Conservation (phyloP, 192 early-diverging fungal genomes). For the Kappamyces sp. region DNA sequence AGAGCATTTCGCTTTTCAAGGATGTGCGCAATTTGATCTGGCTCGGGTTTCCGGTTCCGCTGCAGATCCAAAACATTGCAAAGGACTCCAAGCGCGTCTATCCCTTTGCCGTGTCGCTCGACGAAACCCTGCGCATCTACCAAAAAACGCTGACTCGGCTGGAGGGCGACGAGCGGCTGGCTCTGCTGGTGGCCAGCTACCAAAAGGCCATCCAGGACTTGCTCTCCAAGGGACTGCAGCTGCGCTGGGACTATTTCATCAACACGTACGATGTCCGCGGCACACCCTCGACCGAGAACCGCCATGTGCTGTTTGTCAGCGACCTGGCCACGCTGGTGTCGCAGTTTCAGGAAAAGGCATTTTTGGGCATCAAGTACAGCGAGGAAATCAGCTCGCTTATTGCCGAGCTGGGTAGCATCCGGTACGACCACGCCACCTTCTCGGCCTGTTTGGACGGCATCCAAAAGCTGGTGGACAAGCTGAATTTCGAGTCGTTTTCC, state of each 20-base stretch:
- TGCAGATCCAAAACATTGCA: conserved; percentile 80
- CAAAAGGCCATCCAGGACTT: conserved; percentile 86
- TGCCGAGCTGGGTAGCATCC: conserved; percentile 77
- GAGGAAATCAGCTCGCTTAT: conserved; percentile 75
- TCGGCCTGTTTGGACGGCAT: conserved; percentile 66
- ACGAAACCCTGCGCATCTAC: conserved; percentile 92
- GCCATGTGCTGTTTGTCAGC: conserved; percentile 87
- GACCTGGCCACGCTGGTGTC: conserved; percentile 87
- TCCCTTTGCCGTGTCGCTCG: conserved; percentile 94
- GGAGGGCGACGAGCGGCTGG: conserved; percentile 66
- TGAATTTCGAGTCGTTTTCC: conserved; percentile 91
- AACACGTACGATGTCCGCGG: conserved; percentile 44
- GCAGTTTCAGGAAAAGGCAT: conserved; percentile 94
- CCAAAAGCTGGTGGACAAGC: conserved; percentile 85
- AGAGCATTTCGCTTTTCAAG: conserved; percentile 96
- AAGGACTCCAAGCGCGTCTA: conserved; percentile 97
- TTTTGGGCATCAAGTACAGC: conserved; percentile 69
- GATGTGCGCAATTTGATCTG: conserved; percentile 96
- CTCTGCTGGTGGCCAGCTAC: conserved; percentile 84
- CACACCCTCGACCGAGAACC: conserved; percentile 63
- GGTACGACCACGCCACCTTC: conserved; percentile 66
- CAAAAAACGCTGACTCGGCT: conserved; percentile 76
- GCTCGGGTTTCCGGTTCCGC: conserved; percentile 90
- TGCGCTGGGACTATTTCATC: conserved; percentile 94
- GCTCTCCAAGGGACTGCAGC: conserved; percentile 64